Conservation (phyloP, 768 basidiomycete species). For the Lactarius evosmus region DNA sequence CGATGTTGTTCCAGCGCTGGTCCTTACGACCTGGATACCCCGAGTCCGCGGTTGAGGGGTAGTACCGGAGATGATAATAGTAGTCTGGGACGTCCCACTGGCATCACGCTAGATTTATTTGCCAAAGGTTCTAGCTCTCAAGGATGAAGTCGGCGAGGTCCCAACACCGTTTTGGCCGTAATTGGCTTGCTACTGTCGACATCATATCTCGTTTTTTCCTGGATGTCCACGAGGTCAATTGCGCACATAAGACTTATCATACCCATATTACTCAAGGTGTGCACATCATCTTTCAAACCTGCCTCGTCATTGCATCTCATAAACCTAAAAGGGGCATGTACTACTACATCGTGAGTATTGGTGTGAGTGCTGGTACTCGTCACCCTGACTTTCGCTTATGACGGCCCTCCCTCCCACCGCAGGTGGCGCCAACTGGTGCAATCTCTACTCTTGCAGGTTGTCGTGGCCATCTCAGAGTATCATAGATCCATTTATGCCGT, state of each 20-base stretch:
- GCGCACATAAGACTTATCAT: slow-evolving; percentile 75
- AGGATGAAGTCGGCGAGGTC: background rate
- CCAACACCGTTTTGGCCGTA: slow-evolving; percentile 67
- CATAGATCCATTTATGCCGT: slow-evolving; percentile 79
- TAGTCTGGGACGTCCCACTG: slow-evolving; percentile 49
- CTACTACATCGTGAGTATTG: slow-evolving; percentile 70
- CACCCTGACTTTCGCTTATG: background rate
- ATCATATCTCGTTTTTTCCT: slow-evolving; percentile 64
- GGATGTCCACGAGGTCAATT: slow-evolving; percentile 67
- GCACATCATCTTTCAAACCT: slow-evolving; percentile 30
- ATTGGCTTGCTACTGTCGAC: slow-evolving; percentile 64
- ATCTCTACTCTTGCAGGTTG: slow-evolving; percentile 78
- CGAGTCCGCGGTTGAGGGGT: slow-evolving; percentile 69
- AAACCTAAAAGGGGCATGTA: slow-evolving; percentile 58
- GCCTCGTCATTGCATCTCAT: slow-evolving; percentile 7
- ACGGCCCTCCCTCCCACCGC: slow-evolving; percentile 7
- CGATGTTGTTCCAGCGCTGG: slow-evolving; percentile 62
- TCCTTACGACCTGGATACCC: slow-evolving; percentile 58
- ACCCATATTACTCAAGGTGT: slow-evolving; percentile 63
- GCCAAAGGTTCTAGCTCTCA: background rate
- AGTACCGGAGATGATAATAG: slow-evolving; percentile 51
- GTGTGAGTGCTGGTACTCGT: slow-evolving; percentile 42
- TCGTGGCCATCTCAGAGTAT: slow-evolving; percentile 82
- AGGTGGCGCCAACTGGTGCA: slow-evolving; percentile 83
- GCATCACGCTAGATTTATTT: slow-evolving; percentile 50